phyloP scores from a whole-genome alignment of 148 eudicot species.

The Chenopodium berlandieri region DNA sequence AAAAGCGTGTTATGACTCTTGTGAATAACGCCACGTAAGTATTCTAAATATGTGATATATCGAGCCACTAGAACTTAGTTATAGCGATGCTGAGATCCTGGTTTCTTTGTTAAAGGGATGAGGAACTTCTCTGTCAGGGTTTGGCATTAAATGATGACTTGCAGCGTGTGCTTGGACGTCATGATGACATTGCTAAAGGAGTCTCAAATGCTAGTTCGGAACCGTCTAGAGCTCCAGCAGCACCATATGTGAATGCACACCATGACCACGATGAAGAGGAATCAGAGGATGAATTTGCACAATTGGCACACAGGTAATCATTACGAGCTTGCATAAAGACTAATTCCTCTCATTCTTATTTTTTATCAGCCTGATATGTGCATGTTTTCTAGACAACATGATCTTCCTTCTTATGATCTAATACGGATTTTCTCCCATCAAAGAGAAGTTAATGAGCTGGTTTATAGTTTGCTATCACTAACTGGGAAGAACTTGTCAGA shows the following conservation, averaged over 20 bases:
- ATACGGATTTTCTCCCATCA: not conserved
- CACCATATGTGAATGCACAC: constrained; percentile 59
- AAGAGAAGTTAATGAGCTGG: not conserved
- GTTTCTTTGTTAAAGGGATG: constrained; percentile 52
- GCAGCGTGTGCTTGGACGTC: constrained; percentile 71
- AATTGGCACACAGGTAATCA: constrained; percentile 72
- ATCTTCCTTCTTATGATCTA: not conserved
- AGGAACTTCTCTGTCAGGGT: constrained; percentile 75
- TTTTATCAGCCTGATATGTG: not conserved
- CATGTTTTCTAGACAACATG: not conserved
- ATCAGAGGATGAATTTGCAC: constrained; percentile 82
- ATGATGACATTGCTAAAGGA: constrained; percentile 81
- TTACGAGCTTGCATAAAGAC: constrained; percentile 12
- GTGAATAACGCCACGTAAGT: constrained; percentile 74
- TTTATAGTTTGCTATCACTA: not conserved
- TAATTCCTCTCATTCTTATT: not conserved
- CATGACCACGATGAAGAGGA: constrained; percentile 91
- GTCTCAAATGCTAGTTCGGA: constrained; percentile 32
- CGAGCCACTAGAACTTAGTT: not conserved
- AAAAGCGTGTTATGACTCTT: constrained; percentile 79
- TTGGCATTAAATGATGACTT: constrained; percentile 83
- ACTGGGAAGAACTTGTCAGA: not conserved
- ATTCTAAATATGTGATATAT: not conserved
- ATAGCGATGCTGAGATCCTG: not conserved
- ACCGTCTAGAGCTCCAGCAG: constrained; percentile 39